Percentiles rank a stretch among this genome's conserved stretches.
Conservation (phyloP, 73 alveolate genomes). For the Urostyla sp. region DNA sequence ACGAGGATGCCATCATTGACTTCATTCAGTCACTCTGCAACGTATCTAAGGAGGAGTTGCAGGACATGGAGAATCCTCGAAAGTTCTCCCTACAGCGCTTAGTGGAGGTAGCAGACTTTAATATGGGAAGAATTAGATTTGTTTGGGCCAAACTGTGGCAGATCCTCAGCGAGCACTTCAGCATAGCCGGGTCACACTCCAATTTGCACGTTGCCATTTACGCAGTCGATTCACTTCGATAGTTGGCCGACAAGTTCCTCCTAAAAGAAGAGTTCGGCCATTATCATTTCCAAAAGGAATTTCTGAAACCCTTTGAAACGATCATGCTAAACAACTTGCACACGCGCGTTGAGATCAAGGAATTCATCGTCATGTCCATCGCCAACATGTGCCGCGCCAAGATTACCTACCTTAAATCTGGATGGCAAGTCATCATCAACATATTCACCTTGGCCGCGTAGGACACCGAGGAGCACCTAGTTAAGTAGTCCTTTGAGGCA, state of each 20-base stretch:
- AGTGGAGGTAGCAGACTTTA: constrained; percentile 86
- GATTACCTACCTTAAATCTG: constrained; percentile 63
- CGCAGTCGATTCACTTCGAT: constrained; percentile 85
- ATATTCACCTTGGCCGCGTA: constrained; percentile 81
- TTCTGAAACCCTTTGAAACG: constrained; percentile 85
- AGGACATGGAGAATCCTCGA: constrained; percentile 70
- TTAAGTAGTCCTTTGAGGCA: constrained; percentile 30
- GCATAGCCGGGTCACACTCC: constrained; percentile 77
- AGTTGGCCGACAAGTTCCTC: constrained; percentile 82
- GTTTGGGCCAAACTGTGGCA: constrained; percentile 85
- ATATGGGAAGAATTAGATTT: constrained; percentile 83
- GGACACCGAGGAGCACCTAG: constrained; percentile 53
- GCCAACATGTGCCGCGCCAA: constrained; percentile 61
- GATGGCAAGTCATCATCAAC: constrained; percentile 81
- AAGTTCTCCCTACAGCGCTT: constrained; percentile 75
- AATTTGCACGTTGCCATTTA: constrained; percentile 71
- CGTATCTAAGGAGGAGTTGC: constrained; percentile 79
- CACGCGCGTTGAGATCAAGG: constrained; percentile 68
- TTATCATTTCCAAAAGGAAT: constrained; percentile 81
- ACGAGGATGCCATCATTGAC: constrained; percentile 77
- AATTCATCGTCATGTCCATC: constrained; percentile 73
- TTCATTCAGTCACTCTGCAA: constrained; percentile 67
- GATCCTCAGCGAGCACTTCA: constrained; percentile 75
- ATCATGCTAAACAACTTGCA: constrained; percentile 72
- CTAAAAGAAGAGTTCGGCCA: constrained; percentile 79